Evolutionary conservation across 1,139 yeast genomes (phyloP).

Genomic region (Kodamaea sp.): DNA sequence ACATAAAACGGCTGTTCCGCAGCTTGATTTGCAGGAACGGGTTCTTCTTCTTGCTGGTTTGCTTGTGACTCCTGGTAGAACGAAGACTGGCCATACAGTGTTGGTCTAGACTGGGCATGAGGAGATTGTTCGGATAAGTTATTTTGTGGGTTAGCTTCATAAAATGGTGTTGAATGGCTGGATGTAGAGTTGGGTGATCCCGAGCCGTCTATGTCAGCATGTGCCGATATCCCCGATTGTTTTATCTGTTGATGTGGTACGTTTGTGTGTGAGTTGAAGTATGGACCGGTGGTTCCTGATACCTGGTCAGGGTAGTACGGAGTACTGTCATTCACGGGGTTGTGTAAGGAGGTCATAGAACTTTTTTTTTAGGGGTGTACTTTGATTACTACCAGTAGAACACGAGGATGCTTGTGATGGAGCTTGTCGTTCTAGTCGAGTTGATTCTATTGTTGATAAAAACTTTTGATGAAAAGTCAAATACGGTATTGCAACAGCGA

Average conservation of each 20-base stretch:
- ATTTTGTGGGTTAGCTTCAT: constrained; percentile 12
- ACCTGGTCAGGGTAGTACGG: constrained; percentile 35
- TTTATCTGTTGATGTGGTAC: constrained; percentile 8
- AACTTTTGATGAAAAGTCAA: too few species aligned
- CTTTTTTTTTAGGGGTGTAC: too few species aligned
- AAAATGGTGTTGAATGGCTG: constrained; percentile 16
- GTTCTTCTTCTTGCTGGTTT: constrained; percentile 4
- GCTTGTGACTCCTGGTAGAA: constrained; percentile 11
- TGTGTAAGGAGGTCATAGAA: constrained; percentile 40
- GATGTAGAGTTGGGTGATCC: constrained; percentile 16
- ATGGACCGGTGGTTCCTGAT: neutral
- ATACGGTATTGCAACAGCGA: too few species aligned
- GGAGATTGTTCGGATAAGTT: constrained; percentile 5
- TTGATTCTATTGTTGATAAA: too few species aligned
- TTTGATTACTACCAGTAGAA: too few species aligned
- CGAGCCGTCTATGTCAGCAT: constrained; percentile 3
- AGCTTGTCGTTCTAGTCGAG: too few species aligned
- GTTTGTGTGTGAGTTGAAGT: constrained; percentile 26
- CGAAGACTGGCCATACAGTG: constrained; percentile 10
- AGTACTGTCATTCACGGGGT: constrained; percentile 26
- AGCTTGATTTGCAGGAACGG: constrained; percentile 16
- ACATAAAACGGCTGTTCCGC: constrained; percentile 93
- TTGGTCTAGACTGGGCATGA: constrained; percentile 8
- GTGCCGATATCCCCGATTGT: constrained; percentile 3
- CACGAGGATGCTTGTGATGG: too few species aligned